Conservation (phyloP, 306 rosid genomes). For the Malus sylvestris region DNA sequence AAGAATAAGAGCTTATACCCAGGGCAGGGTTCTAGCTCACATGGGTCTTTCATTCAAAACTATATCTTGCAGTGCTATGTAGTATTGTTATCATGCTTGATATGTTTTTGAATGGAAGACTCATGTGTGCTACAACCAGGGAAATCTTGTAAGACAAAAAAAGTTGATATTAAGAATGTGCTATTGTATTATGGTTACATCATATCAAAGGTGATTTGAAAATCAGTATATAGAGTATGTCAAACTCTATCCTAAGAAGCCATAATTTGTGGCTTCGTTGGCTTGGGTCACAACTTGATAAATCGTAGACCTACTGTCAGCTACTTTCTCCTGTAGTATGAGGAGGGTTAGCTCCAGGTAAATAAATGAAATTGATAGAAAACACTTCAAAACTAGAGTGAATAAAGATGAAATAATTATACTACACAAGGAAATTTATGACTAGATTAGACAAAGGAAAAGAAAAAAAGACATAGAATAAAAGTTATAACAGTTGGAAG, state of each 20-base stretch:
- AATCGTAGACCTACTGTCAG: not conserved
- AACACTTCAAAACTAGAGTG: not conserved
- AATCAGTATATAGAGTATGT: not conserved
- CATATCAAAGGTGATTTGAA: not conserved
- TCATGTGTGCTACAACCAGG: not conserved
- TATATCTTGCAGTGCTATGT: not conserved
- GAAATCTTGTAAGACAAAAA: not conserved
- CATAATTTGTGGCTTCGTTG: not conserved
- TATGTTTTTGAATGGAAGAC: constrained; percentile 9
- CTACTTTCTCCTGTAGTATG: not conserved
- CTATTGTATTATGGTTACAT: not conserved
- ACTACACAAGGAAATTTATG: not conserved
- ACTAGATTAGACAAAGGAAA: not conserved
- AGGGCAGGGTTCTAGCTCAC: not conserved
- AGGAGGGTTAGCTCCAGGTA: not conserved
- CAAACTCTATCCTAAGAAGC: not conserved
- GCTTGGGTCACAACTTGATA: not conserved
- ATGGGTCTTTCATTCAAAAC: not conserved
- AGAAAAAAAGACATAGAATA: not conserved
- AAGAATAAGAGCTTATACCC: not conserved
- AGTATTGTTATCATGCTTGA: not conserved
- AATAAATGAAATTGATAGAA: not conserved
- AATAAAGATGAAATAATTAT: not conserved
- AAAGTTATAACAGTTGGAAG: not conserved
- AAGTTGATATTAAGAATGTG: not conserved